Evolutionary conservation across 2,329 filamentous ascomycete species (phyloP).

Genomic region (Nothopassalora personata): DNA sequence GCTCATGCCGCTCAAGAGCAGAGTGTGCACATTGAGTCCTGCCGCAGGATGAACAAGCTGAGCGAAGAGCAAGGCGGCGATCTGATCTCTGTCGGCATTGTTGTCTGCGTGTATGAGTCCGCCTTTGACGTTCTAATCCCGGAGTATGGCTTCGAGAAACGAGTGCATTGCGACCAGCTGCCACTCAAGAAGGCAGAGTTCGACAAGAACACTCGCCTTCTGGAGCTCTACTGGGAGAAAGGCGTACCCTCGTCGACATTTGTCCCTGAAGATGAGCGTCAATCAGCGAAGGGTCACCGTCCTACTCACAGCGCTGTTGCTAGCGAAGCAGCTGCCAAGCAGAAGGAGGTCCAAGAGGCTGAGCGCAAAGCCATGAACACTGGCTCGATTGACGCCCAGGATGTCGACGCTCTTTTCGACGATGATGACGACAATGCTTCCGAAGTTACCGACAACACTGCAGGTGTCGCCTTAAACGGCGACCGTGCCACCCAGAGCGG

Average conservation of each 20-base stretch:
- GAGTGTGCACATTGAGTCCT: slow-evolving; percentile 97
- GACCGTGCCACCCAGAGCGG: slow-evolving; percentile 94
- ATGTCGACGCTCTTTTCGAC: slow-evolving; percentile 91
- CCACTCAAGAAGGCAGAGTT: slow-evolving; percentile 99
- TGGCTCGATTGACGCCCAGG: slow-evolving; percentile 86
- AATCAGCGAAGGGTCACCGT: slow-evolving; percentile 61
- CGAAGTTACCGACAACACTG: slow-evolving; percentile 84
- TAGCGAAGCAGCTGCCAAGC: slow-evolving; percentile 73
- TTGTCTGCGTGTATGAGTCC: slow-evolving; percentile 95
- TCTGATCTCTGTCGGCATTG: slow-evolving; percentile 89
- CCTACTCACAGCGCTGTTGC: slow-evolving; percentile 58
- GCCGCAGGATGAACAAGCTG: slow-evolving; percentile 90
- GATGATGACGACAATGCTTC: slow-evolving; percentile 68
- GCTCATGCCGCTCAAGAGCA: slow-evolving; percentile 97
- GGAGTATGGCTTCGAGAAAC: slow-evolving; percentile 98
- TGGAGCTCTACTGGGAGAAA: slow-evolving; percentile 99
- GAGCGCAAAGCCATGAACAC: slow-evolving; percentile 92
- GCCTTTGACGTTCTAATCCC: slow-evolving; percentile 97
- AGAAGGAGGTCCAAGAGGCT: slow-evolving; percentile 83
- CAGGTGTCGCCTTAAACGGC: slow-evolving; percentile 73
- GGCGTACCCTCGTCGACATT: slow-evolving; percentile 94
- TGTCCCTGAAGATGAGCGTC: slow-evolving; percentile 92
- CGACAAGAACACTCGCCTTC: slow-evolving; percentile 86
- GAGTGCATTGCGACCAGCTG: slow-evolving; percentile 96
- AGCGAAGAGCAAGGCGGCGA: slow-evolving; percentile 82